Percentiles rank a stretch among this genome's conserved stretches.
phyloP scores from a whole-genome alignment of 2,329 filamentous ascomycete species.

The Rasamsonia emersonii region DNA sequence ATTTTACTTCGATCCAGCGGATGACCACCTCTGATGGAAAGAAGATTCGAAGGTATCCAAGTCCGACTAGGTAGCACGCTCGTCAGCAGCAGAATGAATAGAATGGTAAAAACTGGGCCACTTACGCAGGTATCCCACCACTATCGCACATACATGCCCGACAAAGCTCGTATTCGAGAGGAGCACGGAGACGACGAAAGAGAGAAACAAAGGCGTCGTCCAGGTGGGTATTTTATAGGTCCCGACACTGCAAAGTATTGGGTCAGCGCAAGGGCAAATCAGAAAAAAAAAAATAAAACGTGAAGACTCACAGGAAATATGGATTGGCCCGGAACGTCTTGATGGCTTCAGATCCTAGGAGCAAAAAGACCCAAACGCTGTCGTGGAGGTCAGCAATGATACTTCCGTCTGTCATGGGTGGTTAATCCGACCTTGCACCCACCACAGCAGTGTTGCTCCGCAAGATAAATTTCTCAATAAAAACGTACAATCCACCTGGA shows the following conservation, averaged over 20 bases:
- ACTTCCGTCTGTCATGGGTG: background rate
- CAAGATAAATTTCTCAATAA: conserved; percentile 67
- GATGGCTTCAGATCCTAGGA: conserved; percentile 76
- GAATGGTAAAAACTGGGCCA: no score
- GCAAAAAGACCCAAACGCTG: conserved; percentile 87
- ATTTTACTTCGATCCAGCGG: conserved; percentile 77
- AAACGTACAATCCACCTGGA: conserved; percentile 70
- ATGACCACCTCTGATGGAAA: conserved; percentile 82
- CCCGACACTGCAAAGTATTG: conserved; percentile 39
- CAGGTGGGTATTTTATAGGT: conserved; percentile 76
- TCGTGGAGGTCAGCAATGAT: conserved; percentile 8
- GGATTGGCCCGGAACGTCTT: conserved; percentile 78
- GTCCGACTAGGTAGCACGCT: conserved; percentile 45
- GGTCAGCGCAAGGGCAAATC: conserved; percentile 2
- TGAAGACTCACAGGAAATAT: conserved; percentile 50
- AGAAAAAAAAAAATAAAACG: background rate
- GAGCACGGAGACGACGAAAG: conserved; percentile 66
- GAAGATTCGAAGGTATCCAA: conserved; percentile 82
- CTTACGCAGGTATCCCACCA: conserved; percentile 78
- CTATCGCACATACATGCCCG: conserved; percentile 77
- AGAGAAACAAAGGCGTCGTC: conserved; percentile 73
- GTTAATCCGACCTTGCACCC: conserved; percentile 62
- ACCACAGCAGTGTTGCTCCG: conserved; percentile 64
- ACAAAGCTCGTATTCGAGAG: conserved; percentile 74
- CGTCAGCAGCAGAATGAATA: background rate